Conservation (phyloP, 352 stramenopile species). For the Pythium insidiosum region DNA sequence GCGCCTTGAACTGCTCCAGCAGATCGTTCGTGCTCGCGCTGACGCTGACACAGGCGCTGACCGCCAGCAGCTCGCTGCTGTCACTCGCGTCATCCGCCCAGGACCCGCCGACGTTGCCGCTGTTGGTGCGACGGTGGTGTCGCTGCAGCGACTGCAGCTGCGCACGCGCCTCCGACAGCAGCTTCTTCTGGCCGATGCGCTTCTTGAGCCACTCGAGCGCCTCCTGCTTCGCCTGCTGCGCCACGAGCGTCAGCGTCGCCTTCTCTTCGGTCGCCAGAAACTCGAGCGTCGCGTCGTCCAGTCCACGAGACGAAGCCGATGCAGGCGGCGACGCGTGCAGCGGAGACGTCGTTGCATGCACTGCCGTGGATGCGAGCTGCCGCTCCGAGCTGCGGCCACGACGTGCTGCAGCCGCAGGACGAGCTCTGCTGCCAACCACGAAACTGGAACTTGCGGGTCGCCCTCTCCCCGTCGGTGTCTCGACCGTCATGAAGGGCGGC, state of each 20-base stretch:
- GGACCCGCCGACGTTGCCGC: constrained; percentile 27
- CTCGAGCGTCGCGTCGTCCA: constrained; percentile 23
- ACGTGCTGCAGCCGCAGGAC: too few species aligned
- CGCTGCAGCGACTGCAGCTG: constrained; percentile 33
- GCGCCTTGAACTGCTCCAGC: constrained; percentile 38
- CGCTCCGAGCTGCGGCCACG: too few species aligned
- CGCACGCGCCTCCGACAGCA: constrained; percentile 54
- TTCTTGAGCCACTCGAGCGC: constrained; percentile 68
- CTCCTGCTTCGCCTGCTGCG: constrained; percentile 52
- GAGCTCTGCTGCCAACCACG: too few species aligned
- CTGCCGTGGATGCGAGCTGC: too few species aligned
- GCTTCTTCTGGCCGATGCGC: constrained; percentile 66
- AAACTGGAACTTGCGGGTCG: too few species aligned
- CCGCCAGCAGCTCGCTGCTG: neutral
- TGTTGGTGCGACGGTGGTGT: constrained; percentile 32
- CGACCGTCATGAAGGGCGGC: too few species aligned
- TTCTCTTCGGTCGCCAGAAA: constrained; percentile 54
- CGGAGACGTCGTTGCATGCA: neutral
- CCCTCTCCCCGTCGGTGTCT: too few species aligned
- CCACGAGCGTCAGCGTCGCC: constrained; percentile 55
- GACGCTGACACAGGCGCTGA: neutral
- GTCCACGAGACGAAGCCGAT: neutral
- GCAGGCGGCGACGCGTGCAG: neutral
- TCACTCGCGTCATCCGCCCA: constrained; percentile 11
- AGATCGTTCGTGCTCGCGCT: constrained; percentile 15